Evolutionary conservation across 441 rosid species (phyloP).

Genomic region (Bocquillonia castaneifolia): DNA sequence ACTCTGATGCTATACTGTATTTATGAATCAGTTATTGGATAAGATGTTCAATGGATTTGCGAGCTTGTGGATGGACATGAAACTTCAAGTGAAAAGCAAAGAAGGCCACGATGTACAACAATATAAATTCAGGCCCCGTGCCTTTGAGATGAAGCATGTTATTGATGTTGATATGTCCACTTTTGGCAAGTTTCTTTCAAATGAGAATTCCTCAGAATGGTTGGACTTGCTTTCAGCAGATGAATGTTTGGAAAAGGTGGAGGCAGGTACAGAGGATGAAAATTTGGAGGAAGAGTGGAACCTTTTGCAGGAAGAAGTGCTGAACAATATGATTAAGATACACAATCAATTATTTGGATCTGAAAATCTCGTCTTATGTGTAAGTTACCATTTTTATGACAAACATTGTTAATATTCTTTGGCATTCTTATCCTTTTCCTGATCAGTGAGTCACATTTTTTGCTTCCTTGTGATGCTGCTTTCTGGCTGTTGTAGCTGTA

Average conservation of each 20-base stretch:
- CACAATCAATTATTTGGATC: slow-evolving; percentile 88
- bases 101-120: slow-evolving; percentile 54
- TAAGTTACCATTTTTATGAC: slow-evolving; percentile 33
- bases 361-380: slow-evolving; percentile 46
- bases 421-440: neutral
- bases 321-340: slow-evolving; percentile 48
- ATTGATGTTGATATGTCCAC: slow-evolving; percentile 73
- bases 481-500: neutral
- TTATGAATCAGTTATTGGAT: slow-evolving; percentile 56
- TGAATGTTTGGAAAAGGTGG: slow-evolving; percentile 51
- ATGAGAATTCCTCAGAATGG: slow-evolving; percentile 72
- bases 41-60: slow-evolving; percentile 56
- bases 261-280: slow-evolving; percentile 38
- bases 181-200: slow-evolving; percentile 48
- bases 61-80: slow-evolving; percentile 73
- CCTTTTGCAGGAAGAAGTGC: slow-evolving; percentile 48
- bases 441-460: neutral
- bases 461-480: neutral
- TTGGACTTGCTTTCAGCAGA: slow-evolving; percentile 65
- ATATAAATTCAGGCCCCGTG: slow-evolving; percentile 78
- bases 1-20: slow-evolving; percentile 28
- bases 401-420: neutral
- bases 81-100: slow-evolving; percentile 56
- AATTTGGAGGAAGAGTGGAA: slow-evolving; percentile 71
- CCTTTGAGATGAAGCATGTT: slow-evolving; percentile 63